A percentile compares a stretch with the other conserved stretches of the same genome.
Evolutionary conservation across 768 basidiomycete genomes (phyloP).

Genomic region (Boletus rufocinnamomeus): DNA sequence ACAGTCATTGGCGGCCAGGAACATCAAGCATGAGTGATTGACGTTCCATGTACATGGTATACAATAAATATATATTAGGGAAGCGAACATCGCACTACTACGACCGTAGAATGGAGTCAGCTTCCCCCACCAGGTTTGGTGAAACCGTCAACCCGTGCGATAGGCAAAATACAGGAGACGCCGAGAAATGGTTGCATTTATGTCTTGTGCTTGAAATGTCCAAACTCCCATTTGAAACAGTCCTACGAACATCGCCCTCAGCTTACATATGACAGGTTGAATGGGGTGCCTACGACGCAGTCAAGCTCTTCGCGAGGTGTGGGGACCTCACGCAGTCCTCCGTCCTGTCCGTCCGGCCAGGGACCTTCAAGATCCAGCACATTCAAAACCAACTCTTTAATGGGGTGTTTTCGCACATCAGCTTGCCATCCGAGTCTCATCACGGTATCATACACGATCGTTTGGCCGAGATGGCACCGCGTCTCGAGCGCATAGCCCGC

Average conservation of each 20-base stretch:
- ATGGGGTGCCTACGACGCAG: constrained; percentile 52
- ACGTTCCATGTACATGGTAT: constrained; percentile 9
- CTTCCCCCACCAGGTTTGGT: neutral
- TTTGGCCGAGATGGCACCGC: constrained; percentile 61
- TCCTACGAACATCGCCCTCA: constrained; percentile 47
- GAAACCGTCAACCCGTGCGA: constrained; percentile 7
- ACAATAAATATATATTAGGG: constrained; percentile 2
- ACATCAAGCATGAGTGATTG: constrained; percentile 20
- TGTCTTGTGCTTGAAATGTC: constrained; percentile 39
- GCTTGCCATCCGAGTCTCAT: constrained; percentile 59
- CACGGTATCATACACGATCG: constrained; percentile 72
- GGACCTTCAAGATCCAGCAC: constrained; percentile 49
- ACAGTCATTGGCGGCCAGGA: constrained; percentile 69
- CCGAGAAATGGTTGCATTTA: neutral
- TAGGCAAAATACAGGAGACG: neutral
- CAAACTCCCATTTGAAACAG: constrained; percentile 79
- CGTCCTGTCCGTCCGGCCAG: constrained; percentile 41
- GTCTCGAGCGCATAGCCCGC: constrained; percentile 70
- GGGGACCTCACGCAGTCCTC: constrained; percentile 53
- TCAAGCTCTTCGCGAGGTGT: constrained; percentile 58
- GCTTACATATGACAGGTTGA: neutral
- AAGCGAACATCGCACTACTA: constrained; percentile 4
- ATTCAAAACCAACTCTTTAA: constrained; percentile 53
- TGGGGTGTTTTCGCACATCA: constrained; percentile 56
- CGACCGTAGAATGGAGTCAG: neutral